These are phyloP conservation scores for Hypericum perforatum DNA, from an alignment of 345 rosid species.

Conservation along the genomic window DNA sequence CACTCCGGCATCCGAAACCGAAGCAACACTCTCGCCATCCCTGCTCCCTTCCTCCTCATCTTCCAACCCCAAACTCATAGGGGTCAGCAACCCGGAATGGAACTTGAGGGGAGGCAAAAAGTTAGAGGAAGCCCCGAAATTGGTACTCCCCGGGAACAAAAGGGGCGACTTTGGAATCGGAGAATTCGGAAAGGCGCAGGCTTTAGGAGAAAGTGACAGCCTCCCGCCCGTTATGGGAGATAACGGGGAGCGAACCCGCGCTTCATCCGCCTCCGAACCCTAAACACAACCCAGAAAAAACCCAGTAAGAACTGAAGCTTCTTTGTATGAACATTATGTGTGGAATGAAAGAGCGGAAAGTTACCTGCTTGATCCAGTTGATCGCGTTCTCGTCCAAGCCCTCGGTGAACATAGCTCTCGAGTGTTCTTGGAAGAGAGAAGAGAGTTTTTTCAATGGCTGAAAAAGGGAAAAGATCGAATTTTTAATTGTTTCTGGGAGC, in stretches of 20 bases:
- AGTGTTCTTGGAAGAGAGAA: neutral
- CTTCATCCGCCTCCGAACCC: constrained; percentile 39
- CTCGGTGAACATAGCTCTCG: constrained; percentile 45
- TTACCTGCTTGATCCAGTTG: constrained; percentile 71
- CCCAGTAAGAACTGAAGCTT: neutral
- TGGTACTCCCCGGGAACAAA: constrained; percentile 15
- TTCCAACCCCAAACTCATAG: constrained; percentile 27
- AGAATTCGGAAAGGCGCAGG: constrained; percentile 33
- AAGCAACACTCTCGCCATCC: constrained; percentile 49
- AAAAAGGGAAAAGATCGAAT: neutral
- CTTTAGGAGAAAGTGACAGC: constrained; percentile 13
- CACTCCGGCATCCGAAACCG: constrained; percentile 43
- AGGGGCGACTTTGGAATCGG: constrained; percentile 25
- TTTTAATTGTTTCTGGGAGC: neutral
- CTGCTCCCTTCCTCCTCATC: constrained; percentile 18
- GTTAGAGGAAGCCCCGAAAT: constrained; percentile 31
- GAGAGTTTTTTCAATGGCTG: constrained; percentile 5
- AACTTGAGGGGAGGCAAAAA: constrained; percentile 51
- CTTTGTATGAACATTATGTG: neutral
- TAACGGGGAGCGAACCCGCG: constrained; percentile 56
- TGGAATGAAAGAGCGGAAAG: neutral
- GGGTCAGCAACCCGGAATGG: constrained; percentile 37
- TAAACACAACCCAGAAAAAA: constrained; percentile 6
- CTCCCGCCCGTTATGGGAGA: constrained; percentile 36
- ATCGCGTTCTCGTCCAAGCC: constrained; percentile 58